phyloP scores from a whole-genome alignment of 768 basidiomycete species.

The Auricularia heimuer region DNA sequence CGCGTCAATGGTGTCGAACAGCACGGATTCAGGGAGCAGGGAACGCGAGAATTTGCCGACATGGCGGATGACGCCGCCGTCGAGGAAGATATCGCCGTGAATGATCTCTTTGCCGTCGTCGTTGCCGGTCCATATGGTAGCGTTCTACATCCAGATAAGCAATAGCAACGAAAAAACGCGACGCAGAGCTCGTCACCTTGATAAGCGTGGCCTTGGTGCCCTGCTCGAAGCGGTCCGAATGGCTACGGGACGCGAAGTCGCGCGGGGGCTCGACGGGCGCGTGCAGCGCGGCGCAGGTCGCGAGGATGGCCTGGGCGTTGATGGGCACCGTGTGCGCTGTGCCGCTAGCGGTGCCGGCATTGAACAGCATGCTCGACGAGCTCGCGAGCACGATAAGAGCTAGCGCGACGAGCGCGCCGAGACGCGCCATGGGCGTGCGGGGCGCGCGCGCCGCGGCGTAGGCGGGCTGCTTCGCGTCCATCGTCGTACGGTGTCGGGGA shows the following conservation, averaged over 20 bases:
- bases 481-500: background rate
- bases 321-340: background rate
- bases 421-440: background rate
- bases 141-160: conserved; percentile 15
- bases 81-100: conserved; percentile 55
- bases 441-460: background rate
- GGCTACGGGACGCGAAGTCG: conserved; percentile 19
- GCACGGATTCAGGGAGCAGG: conserved; percentile 24
- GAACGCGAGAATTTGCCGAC: conserved; percentile 42
- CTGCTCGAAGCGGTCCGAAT: conserved; percentile 55
- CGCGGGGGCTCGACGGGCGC: conserved; percentile 21
- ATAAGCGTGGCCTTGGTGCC: conserved; percentile 62
- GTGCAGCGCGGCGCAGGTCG: conserved; percentile 20
- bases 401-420: background rate
- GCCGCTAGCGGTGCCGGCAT: background rate
- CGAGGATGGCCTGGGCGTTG: conserved; percentile 6
- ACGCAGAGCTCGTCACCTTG: conserved; percentile 31
- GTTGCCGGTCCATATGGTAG: conserved; percentile 47
- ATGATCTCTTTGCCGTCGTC: conserved; percentile 45
- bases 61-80: conserved; percentile 51
- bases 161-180: conserved; percentile 39
- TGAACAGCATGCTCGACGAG: background rate
- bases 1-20: conserved; percentile 49
- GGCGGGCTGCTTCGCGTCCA: background rate
- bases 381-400: background rate